These are phyloP conservation scores for Lentinula aciculospora DNA, from an alignment of 768 basidiomycete species.

Conservation along the genomic window DNA sequence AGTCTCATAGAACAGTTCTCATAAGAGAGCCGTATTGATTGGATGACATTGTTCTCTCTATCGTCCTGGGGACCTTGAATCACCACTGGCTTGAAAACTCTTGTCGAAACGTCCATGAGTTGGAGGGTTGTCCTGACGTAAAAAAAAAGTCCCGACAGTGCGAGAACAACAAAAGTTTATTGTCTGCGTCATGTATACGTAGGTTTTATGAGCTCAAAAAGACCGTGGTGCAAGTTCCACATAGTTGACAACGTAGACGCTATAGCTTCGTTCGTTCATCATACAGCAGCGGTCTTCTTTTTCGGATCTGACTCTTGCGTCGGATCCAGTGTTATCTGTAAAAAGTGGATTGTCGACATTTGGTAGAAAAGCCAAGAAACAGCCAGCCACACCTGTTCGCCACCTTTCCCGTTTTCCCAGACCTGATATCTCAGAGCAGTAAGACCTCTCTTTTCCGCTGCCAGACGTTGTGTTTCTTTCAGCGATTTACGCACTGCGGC, in stretches of 20 bases:
- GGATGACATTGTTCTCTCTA: too few relatives aligned
- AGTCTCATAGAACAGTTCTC: too few relatives aligned
- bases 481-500: constrained; percentile 40
- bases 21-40: too few relatives aligned
- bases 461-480: constrained; percentile 82
- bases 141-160: too few relatives aligned
- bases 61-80: too few relatives aligned
- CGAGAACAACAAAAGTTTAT: too few relatives aligned
- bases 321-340: background rate
- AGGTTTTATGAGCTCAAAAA: background rate
- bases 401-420: constrained; percentile 85
- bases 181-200: too few relatives aligned
- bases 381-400: constrained; percentile 57
- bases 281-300: constrained; percentile 2
- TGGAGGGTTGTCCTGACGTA: too few relatives aligned
- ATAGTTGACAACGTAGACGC: background rate
- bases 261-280: too few relatives aligned
- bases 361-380: background rate
- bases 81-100: too few relatives aligned
- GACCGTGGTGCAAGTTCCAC: background rate
- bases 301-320: constrained; percentile 1
- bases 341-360: background rate
- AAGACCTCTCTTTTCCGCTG: constrained; percentile 81
- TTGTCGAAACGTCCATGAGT: too few relatives aligned
- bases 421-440: constrained; percentile 80